These are phyloP conservation scores for Lentinula lateritia DNA, from an alignment of 768 basidiomycete genomes.

Conservation along the genomic window DNA sequence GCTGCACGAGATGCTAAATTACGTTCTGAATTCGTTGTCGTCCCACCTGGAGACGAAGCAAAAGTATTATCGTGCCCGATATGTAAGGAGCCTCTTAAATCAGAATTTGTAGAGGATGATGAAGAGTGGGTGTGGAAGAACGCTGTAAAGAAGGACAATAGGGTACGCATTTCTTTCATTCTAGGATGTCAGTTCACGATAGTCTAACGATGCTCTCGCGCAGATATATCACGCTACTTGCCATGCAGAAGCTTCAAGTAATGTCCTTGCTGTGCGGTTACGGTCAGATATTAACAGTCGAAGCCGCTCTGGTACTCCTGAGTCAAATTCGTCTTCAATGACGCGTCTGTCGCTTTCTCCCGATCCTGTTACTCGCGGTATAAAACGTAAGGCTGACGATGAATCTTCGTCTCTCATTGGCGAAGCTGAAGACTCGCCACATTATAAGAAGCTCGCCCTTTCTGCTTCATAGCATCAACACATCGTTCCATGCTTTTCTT, in stretches of 20 bases:
- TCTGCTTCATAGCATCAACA: constrained; percentile 12
- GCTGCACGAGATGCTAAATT: constrained; percentile 75
- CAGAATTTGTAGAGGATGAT: constrained; percentile 90
- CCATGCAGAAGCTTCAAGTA: constrained; percentile 78
- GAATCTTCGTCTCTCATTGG: constrained; percentile 33
- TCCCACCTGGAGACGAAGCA: constrained; percentile 87
- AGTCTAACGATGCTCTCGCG: constrained; percentile 5
- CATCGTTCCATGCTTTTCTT: neutral
- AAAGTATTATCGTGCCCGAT: constrained; percentile 85
- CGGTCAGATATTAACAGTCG: constrained; percentile 52
- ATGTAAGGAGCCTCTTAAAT: constrained; percentile 90
- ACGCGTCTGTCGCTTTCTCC: constrained; percentile 36
- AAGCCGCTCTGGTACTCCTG: constrained; percentile 78
- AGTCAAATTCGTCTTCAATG: constrained; percentile 20
- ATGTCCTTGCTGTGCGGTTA: constrained; percentile 61
- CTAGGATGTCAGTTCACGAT: neutral
- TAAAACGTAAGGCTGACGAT: constrained; percentile 73
- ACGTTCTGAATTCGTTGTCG: constrained; percentile 74
- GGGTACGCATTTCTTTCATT: constrained; percentile 42
- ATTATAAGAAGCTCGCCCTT: constrained; percentile 62
- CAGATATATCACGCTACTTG: constrained; percentile 95
- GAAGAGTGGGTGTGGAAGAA: constrained; percentile 99
- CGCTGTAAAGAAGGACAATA: constrained; percentile 77
- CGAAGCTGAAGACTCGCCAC: constrained; percentile 51
- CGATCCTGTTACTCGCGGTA: constrained; percentile 47